Conservation (phyloP, 345 rosid species). For the Pistacia integerrima region DNA sequence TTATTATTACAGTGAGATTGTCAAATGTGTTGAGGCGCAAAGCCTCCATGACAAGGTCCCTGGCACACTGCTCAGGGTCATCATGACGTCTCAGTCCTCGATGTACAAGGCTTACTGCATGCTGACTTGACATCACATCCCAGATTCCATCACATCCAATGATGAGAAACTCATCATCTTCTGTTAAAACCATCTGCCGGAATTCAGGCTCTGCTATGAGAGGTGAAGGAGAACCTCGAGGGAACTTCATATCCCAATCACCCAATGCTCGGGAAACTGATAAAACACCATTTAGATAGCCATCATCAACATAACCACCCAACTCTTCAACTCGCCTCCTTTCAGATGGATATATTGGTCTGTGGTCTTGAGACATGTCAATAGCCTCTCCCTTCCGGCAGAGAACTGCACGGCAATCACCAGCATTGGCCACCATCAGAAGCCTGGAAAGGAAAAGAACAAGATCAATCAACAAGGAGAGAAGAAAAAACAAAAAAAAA, state of each 20-base stretch:
- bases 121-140: conserved; percentile 92
- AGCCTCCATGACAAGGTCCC: conserved; percentile 84
- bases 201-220: conserved; percentile 84
- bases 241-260: conserved; percentile 88
- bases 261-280: conserved; percentile 88
- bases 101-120: conserved; percentile 67
- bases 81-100: conserved; percentile 62
- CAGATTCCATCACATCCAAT: conserved; percentile 93
- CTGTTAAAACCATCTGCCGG: conserved; percentile 51
- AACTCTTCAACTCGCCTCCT: conserved; percentile 65
- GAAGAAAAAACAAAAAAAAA: background rate
- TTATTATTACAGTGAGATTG: conserved; percentile 76
- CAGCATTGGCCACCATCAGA: conserved; percentile 79
- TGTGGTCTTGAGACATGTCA: conserved; percentile 86
- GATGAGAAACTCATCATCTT: conserved; percentile 88
- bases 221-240: conserved; percentile 64
- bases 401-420: conserved; percentile 87
- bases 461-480: background rate
- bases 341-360: conserved; percentile 61
- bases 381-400: conserved; percentile 74
- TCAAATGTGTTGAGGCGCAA: conserved; percentile 57
- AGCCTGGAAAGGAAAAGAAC: conserved; percentile 37
- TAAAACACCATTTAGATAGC: conserved; percentile 71
- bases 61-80: conserved; percentile 71
- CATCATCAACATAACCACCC: conserved; percentile 73